Conservation (phyloP, 192 early-diverging fungal genomes). For the Blastocladiella britannica region DNA sequence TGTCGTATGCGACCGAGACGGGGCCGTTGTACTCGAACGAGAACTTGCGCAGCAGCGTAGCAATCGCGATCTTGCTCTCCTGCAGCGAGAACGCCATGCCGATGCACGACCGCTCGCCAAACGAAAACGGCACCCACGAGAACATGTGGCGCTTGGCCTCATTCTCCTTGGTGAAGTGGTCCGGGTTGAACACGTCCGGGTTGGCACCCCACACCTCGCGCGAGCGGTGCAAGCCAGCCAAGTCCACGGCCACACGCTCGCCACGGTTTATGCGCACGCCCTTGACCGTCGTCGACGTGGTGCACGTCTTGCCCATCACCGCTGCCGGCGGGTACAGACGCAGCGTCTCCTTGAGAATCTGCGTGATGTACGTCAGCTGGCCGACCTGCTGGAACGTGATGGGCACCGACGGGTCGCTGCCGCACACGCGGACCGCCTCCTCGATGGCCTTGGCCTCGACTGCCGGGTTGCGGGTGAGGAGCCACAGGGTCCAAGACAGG, state of each 20-base stretch:
- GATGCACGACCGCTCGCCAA: slow-evolving; percentile 1
- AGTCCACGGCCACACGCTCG: slow-evolving; percentile 7
- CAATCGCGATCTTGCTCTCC: slow-evolving; percentile 4
- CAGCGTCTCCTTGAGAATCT: slow-evolving; percentile 33
- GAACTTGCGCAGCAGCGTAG: slow-evolving; percentile 17
- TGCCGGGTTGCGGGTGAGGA: slow-evolving; percentile 19
- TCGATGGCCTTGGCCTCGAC: slow-evolving; percentile 16
- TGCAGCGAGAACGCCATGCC: not conserved
- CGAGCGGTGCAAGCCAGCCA: slow-evolving; percentile 21
- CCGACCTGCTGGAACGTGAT: slow-evolving; percentile 16
- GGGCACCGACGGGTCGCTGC: not conserved
- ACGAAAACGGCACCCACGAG: slow-evolving; percentile 20
- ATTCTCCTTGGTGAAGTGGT: slow-evolving; percentile 25
- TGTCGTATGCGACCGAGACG: slow-evolving; percentile 10
- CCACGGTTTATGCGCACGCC: slow-evolving; percentile 15
- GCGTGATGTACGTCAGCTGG: slow-evolving; percentile 22
- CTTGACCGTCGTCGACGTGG: slow-evolving; percentile 15
- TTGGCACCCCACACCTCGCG: slow-evolving; percentile 15
- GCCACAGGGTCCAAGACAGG: slow-evolving; percentile 25
- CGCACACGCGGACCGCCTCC: slow-evolving; percentile 18
- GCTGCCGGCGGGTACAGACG: slow-evolving; percentile 28
- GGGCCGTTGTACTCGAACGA: slow-evolving; percentile 12
- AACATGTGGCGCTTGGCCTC: slow-evolving; percentile 19
- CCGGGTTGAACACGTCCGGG: slow-evolving; percentile 28
- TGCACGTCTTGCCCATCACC: slow-evolving; percentile 14